Conservation (phyloP, 2,329 filamentous ascomycete species). For the Huntiella moniliformis region DNA sequence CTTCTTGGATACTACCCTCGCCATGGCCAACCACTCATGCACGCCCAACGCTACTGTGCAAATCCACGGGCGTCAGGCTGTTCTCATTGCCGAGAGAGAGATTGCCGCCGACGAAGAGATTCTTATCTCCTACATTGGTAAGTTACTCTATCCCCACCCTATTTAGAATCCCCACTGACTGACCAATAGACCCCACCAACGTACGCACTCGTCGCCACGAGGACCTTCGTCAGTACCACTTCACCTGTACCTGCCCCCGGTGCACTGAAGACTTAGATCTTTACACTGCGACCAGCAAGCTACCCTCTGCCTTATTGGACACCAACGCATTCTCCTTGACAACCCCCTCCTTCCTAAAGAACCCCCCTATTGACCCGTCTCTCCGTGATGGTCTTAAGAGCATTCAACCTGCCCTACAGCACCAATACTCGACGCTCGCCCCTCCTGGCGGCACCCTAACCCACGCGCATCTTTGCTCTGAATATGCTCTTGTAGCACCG, state of each 20-base stretch:
- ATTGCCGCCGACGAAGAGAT: constrained; percentile 37
- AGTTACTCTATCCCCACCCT: constrained; percentile 12
- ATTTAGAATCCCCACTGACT: neutral
- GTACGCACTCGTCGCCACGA: constrained; percentile 25
- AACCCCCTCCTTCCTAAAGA: neutral
- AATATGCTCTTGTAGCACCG: constrained; percentile 22
- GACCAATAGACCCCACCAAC: constrained; percentile 26
- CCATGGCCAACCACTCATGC: constrained; percentile 46
- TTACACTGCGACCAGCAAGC: constrained; percentile 30
- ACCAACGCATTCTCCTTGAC: constrained; percentile 25
- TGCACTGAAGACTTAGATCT: constrained; percentile 33
- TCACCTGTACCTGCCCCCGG: constrained; percentile 30
- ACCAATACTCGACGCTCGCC: constrained; percentile 1
- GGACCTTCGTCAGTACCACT: constrained; percentile 31
- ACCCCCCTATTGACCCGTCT: constrained; percentile 8
- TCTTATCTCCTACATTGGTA: constrained; percentile 43
- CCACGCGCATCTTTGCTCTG: constrained; percentile 16
- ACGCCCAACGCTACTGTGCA: constrained; percentile 39
- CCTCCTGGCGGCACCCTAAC: constrained; percentile 6
- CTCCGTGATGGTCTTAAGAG: constrained; percentile 7
- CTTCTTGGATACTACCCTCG: constrained; percentile 35
- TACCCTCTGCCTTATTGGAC: constrained; percentile 19
- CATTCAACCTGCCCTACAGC: constrained; percentile 5
- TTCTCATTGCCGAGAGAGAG: constrained; percentile 29
- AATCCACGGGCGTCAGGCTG: constrained; percentile 31